phyloP scores from a whole-genome alignment of 139 green algal species.

The Ettlia oleoabundans region DNA sequence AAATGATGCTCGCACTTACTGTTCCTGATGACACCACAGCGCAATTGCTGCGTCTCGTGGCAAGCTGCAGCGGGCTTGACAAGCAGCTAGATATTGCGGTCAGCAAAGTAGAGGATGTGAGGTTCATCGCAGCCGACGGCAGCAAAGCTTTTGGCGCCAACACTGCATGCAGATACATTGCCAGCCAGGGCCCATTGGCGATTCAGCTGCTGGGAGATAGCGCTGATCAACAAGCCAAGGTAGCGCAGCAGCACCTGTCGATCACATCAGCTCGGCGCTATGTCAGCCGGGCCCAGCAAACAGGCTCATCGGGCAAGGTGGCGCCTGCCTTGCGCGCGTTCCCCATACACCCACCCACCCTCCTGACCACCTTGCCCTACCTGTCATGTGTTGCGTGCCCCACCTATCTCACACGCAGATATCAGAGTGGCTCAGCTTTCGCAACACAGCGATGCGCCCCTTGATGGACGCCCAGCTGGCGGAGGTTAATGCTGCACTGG shows the following conservation, averaged over 20 bases:
- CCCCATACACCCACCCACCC: too few relatives aligned
- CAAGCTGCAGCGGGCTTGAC: background rate
- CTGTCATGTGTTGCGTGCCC: background rate
- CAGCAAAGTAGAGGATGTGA: background rate
- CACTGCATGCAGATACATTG: constrained; percentile 38
- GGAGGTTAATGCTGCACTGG: constrained; percentile 33
- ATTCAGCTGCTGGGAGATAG: constrained; percentile 37
- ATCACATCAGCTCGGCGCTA: too few relatives aligned
- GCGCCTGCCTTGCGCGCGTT: too few relatives aligned
- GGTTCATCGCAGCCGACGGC: constrained; percentile 21
- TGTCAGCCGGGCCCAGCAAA: too few relatives aligned
- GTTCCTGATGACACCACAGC: background rate
- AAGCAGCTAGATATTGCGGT: background rate
- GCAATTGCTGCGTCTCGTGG: constrained; percentile 29
- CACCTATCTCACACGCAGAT: constrained; percentile 7
- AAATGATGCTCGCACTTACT: background rate
- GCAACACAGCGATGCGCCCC: constrained; percentile 29
- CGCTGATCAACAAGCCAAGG: constrained; percentile 40
- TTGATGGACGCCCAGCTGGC: constrained; percentile 44
- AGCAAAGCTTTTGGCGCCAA: constrained; percentile 17
- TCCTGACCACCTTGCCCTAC: too few relatives aligned
- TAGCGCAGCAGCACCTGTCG: background rate
- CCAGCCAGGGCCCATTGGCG: background rate
- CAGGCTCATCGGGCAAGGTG: too few relatives aligned
- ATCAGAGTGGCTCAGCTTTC: constrained; percentile 51